Evolutionary conservation across 2,329 filamentous ascomycete genomes (phyloP).

Genomic region (Hypoxylon sp.): DNA sequence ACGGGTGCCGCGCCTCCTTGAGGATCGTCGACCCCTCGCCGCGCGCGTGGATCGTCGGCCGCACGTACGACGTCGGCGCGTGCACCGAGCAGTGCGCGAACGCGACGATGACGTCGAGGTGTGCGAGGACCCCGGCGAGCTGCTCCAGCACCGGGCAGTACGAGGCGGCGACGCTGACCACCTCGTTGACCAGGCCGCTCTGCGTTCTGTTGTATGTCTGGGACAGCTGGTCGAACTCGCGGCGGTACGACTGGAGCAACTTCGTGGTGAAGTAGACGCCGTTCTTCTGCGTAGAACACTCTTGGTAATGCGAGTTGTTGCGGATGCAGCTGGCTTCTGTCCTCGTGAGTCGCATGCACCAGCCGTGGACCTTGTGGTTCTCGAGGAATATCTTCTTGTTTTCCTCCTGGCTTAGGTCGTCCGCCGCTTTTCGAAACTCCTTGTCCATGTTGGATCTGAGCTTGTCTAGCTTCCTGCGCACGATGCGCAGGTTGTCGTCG

Average conservation of each 20-base stretch:
- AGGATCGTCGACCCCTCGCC: constrained; percentile 88
- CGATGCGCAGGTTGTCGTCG: constrained; percentile 85
- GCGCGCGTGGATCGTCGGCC: constrained; percentile 87
- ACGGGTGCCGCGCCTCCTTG: constrained; percentile 94
- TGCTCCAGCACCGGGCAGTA: constrained; percentile 93
- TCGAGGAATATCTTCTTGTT: constrained; percentile 99
- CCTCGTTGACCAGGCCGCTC: constrained; percentile 87
- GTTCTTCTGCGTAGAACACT: constrained; percentile 98
- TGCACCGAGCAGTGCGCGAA: constrained; percentile 94
- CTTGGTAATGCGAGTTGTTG: constrained; percentile 87
- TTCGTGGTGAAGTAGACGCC: constrained; percentile 97
- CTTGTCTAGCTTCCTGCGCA: constrained; percentile 89
- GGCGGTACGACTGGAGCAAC: constrained; percentile 77
- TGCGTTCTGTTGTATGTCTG: constrained; percentile 96
- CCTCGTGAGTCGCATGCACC: constrained; percentile 93
- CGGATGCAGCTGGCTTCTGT: constrained; percentile 92
- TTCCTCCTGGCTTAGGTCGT: constrained; percentile 87
- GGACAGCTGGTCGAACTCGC: constrained; percentile 93
- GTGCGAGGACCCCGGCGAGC: constrained; percentile 85
- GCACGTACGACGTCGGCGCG: constrained; percentile 88
- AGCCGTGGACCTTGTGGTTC: constrained; percentile 94
- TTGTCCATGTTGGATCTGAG: constrained; percentile 81
- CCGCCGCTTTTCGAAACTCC: constrained; percentile 79
- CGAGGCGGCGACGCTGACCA: constrained; percentile 90
- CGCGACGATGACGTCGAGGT: constrained; percentile 93